Conservation (phyloP, 768 basidiomycete species). For the Clathrus columnatus region DNA sequence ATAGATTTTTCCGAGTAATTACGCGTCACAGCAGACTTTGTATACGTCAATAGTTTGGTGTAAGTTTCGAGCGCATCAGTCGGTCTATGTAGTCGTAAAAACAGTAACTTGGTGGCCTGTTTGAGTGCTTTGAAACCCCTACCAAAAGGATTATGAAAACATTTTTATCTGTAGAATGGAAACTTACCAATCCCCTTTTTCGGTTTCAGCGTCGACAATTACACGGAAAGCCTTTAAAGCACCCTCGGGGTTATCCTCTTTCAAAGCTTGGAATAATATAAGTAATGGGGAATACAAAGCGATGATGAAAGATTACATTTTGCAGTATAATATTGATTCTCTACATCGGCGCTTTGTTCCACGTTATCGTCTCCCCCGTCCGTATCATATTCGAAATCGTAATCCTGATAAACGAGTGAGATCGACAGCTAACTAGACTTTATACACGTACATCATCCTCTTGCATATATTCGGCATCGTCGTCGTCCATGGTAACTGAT, state of each 20-base stretch:
- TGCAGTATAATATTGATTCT: slow-evolving; percentile 97
- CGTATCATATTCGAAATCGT: slow-evolving; percentile 92
- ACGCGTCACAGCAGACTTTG: slow-evolving; percentile 89
- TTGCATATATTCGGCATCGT: slow-evolving; percentile 92
- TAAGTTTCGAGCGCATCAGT: slow-evolving; percentile 83
- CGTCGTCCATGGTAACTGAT: slow-evolving; percentile 67
- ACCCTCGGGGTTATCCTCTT: slow-evolving; percentile 88
- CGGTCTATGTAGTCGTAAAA: slow-evolving; percentile 68
- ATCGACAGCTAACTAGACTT: slow-evolving; percentile 9
- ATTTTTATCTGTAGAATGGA: too few species aligned
- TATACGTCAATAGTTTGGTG: slow-evolving; percentile 79
- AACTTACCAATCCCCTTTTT: slow-evolving; percentile 86
- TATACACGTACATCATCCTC: slow-evolving; percentile 59
- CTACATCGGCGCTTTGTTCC: slow-evolving; percentile 76
- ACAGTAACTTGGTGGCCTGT: slow-evolving; percentile 93
- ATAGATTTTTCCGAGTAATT: slow-evolving; percentile 98
- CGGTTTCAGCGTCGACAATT: slow-evolving; percentile 86
- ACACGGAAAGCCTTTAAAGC: slow-evolving; percentile 83
- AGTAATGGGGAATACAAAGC: neutral
- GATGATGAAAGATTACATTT: slow-evolving; percentile 73
- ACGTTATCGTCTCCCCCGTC: slow-evolving; percentile 67
- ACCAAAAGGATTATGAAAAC: neutral
- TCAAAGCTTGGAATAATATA: slow-evolving; percentile 52
- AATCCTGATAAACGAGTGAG: slow-evolving; percentile 48
- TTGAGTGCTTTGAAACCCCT: slow-evolving; percentile 99